Percentiles rank a stretch among this genome's conserved stretches.
These are phyloP conservation scores for Solanum megistacrolobum DNA, from an alignment of 257 asterid genomes.

Conservation along the genomic window DNA sequence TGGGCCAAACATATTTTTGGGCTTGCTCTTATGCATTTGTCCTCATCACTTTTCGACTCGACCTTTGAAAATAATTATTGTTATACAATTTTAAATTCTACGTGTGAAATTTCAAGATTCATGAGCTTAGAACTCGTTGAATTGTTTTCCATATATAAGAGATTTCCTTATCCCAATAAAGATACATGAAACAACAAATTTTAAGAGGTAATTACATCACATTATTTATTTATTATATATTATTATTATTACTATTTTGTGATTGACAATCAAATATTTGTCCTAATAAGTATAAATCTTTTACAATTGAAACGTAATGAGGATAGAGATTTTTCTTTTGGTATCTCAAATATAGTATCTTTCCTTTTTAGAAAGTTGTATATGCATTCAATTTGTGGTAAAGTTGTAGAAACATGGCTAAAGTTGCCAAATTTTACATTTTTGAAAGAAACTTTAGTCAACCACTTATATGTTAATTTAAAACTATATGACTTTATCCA, in stretches of 20 bases:
- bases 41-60: background rate
- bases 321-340: background rate
- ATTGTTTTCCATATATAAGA: background rate
- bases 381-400: background rate
- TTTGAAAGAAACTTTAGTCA: background rate
- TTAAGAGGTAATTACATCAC: background rate
- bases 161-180: background rate
- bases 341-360: background rate
- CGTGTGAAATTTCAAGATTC: background rate
- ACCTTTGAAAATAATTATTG: background rate
- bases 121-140: background rate
- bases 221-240: too few species aligned
- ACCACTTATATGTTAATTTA: background rate
- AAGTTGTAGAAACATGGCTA: background rate
- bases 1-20: background rate
- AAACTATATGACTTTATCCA: background rate
- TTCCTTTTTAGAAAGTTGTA: background rate
- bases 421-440: background rate
- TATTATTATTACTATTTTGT: too few species aligned
- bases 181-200: background rate
- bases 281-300: background rate
- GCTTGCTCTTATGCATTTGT: background rate
- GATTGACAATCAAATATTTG: background rate
- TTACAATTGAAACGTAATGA: background rate
- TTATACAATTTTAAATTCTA: background rate